Conservation (phyloP, 768 basidiomycete genomes). For the Pulveroboletus ravenelii region DNA sequence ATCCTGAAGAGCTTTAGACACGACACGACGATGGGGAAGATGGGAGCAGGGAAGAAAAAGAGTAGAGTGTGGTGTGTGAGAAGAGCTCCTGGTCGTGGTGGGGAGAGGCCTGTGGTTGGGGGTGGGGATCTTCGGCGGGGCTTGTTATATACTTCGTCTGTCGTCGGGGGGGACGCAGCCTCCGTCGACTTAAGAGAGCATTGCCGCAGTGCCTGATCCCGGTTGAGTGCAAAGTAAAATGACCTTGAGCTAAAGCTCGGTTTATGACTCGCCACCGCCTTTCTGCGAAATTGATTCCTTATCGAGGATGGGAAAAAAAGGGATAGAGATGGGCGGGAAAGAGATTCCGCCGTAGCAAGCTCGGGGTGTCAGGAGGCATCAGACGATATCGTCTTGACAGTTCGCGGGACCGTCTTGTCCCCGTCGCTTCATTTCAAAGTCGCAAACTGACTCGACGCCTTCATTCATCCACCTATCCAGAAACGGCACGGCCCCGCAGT, state of each 20-base stretch:
- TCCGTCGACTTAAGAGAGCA: constrained; percentile 19
- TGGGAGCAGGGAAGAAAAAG: constrained; percentile 4
- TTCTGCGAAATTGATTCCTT: constrained; percentile 17
- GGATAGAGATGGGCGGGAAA: neutral
- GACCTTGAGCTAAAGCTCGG: neutral
- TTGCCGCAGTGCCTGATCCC: constrained; percentile 21
- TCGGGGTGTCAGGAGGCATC: constrained; percentile 18
- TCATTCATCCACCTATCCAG: no score
- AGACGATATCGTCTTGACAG: constrained; percentile 7
- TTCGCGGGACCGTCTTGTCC: constrained; percentile 3
- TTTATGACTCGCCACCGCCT: constrained; percentile 19
- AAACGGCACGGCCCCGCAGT: neutral
- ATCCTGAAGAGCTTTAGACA: constrained; percentile 10
- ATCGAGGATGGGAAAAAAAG: constrained; percentile 3
- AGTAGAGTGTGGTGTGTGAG: constrained; percentile 12
- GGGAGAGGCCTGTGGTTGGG: constrained; percentile 2
- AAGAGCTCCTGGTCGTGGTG: constrained; percentile 12
- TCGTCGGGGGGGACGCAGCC: constrained; percentile 27
- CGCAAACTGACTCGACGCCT: neutral
- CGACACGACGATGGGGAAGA: constrained; percentile 8
- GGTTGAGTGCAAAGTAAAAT: neutral
- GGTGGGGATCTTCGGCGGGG: neutral
- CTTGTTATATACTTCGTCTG: constrained; percentile 15
- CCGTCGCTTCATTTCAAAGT: no score
- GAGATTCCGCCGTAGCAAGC: no score